Percentiles rank a stretch among this genome's conserved stretches.
Evolutionary conservation across 169 alveolate genomes (phyloP).

Genomic region (Hepatocystis sp.): DNA sequence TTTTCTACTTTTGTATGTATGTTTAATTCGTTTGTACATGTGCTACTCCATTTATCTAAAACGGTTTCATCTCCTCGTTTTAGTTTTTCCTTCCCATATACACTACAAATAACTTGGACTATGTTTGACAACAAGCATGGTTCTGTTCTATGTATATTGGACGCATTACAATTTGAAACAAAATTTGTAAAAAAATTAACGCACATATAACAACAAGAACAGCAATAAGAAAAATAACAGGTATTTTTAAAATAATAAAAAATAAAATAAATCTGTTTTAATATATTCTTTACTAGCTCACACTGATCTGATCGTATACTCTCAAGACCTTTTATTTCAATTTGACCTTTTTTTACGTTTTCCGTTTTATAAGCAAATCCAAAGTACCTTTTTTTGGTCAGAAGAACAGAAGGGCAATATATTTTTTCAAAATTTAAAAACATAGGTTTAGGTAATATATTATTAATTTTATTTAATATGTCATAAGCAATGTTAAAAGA

Average conservation of each 20-base stretch:
- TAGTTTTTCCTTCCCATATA: no score
- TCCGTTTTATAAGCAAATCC: slow-evolving; percentile 82
- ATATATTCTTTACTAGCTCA: slow-evolving; percentile 59
- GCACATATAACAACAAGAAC: slow-evolving; percentile 63
- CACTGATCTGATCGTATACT: slow-evolving; percentile 79
- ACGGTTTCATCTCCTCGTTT: no score
- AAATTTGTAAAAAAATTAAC: slow-evolving; percentile 42
- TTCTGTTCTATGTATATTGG: slow-evolving; percentile 12
- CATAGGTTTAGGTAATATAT: slow-evolving; percentile 91
- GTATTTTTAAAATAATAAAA: slow-evolving; percentile 34
- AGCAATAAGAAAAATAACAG: slow-evolving; percentile 51
- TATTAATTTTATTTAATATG: slow-evolving; percentile 90
- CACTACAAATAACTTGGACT: no score
- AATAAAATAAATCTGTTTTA: slow-evolving; percentile 44
- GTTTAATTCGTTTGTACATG: background rate
- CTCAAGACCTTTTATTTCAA: slow-evolving; percentile 74
- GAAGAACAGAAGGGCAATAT: slow-evolving; percentile 93
- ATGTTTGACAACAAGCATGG: slow-evolving; percentile 47
- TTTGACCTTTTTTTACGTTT: slow-evolving; percentile 55
- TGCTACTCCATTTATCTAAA: no score
- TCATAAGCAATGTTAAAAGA: slow-evolving; percentile 90
- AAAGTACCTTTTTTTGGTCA: slow-evolving; percentile 95
- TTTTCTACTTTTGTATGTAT: no score
- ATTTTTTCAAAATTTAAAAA: slow-evolving; percentile 95
- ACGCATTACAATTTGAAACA: slow-evolving; percentile 31